phyloP scores from a whole-genome alignment of 805 yeast species.

The Myxozyma melibiosi region DNA sequence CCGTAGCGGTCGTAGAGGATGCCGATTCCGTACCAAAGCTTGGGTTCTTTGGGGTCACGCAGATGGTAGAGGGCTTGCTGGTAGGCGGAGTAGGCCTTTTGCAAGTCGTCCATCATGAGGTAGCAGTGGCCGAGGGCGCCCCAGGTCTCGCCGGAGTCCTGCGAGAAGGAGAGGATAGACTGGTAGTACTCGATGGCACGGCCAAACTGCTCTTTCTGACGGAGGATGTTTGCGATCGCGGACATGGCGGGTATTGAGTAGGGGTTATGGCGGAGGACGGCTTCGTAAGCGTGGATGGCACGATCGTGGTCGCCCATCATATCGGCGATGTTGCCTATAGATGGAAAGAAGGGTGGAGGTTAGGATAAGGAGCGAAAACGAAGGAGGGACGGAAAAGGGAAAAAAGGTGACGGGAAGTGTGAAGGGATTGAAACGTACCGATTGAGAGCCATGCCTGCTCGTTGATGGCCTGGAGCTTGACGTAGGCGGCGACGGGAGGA shows the following conservation, averaged over 20 bases:
- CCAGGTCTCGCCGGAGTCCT: constrained; percentile 96
- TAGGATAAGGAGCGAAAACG: background rate
- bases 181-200: constrained; percentile 95
- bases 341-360: constrained; percentile 69
- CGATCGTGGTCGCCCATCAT: constrained; percentile 83
- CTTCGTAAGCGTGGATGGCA: constrained; percentile 85
- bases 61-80: constrained; percentile 92
- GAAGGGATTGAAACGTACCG: constrained; percentile 18
- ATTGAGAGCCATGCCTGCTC: constrained; percentile 36
- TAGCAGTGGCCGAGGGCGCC: constrained; percentile 88
- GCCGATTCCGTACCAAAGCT: constrained; percentile 98
- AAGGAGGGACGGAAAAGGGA: background rate
- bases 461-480: constrained; percentile 34
- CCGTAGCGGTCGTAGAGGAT: constrained; percentile 95
- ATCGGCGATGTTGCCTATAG: constrained; percentile 88
- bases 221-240: constrained; percentile 82
- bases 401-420: too few relatives aligned
- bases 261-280: constrained; percentile 83
- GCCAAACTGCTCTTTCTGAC: constrained; percentile 85
- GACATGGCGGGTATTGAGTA: constrained; percentile 83
- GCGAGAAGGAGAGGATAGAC: constrained; percentile 75
- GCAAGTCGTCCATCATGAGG: constrained; percentile 93
- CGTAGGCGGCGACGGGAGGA: constrained; percentile 28
- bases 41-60: constrained; percentile 92
- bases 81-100: constrained; percentile 93